These are phyloP conservation scores for Penicillium parvum DNA, from an alignment of 495 filamentous ascomycete genomes.

Conservation along the genomic window DNA sequence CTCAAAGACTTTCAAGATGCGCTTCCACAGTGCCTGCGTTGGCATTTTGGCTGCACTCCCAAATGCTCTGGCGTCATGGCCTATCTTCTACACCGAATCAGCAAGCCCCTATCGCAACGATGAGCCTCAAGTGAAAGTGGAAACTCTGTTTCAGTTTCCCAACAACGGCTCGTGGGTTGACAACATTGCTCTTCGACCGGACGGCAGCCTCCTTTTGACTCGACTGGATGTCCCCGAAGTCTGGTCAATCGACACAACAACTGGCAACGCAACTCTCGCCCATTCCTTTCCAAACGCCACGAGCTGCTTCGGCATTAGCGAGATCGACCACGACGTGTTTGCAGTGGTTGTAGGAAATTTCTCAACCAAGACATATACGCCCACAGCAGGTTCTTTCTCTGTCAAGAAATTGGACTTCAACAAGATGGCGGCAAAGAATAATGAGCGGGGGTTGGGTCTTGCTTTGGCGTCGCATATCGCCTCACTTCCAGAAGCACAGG, in stretches of 20 bases:
- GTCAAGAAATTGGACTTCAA: conserved; percentile 38
- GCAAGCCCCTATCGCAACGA: conserved; percentile 6
- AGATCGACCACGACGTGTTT: conserved; percentile 39
- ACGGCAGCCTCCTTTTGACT: conserved; percentile 34
- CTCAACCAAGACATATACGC: conserved; percentile 20
- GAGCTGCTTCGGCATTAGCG: conserved; percentile 40
- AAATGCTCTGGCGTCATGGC: conserved; percentile 9
- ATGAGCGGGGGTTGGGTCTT: not conserved
- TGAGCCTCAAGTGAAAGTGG: conserved; percentile 14
- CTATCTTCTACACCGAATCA: not conserved
- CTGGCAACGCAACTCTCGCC: conserved; percentile 24
- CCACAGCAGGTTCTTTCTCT: conserved; percentile 31
- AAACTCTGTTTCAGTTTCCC: conserved; percentile 30
- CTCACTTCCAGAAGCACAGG: conserved; percentile 31
- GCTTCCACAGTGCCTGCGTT: conserved; percentile 3
- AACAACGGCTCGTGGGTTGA: conserved; percentile 39
- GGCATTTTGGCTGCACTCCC: conserved; percentile 11
- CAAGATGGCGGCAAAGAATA: not conserved
- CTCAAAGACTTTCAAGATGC: conserved; percentile 10
- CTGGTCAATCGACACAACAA: conserved; percentile 36
- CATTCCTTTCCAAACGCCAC: conserved; percentile 30
- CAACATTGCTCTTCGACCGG: conserved; percentile 32
- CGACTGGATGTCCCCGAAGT: conserved; percentile 34
- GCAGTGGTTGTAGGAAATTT: conserved; percentile 39
- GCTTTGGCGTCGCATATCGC: conserved; percentile 22